Conservation (phyloP, 2,329 filamentous ascomycete genomes). For the Pyrenophora teres region DNA sequence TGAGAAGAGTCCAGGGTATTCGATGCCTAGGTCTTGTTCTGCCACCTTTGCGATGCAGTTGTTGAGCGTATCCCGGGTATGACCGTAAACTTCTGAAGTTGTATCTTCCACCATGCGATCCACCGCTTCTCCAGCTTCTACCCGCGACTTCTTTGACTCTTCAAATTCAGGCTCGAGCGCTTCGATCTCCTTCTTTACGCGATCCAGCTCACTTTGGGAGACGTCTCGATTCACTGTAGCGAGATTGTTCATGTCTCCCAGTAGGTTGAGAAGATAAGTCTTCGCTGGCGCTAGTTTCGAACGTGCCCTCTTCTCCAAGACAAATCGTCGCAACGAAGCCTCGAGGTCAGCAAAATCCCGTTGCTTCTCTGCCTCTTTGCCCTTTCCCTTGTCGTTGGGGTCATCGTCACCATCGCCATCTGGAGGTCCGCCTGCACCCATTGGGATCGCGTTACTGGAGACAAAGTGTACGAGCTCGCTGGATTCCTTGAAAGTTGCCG, state of each 20-base stretch:
- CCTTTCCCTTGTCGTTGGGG: slow-evolving; percentile 64
- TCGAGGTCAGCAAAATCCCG: slow-evolving; percentile 90
- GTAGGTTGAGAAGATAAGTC: slow-evolving; percentile 91
- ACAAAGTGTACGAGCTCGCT: slow-evolving; percentile 96
- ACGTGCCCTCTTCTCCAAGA: slow-evolving; percentile 90
- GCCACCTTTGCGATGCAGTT: slow-evolving; percentile 77
- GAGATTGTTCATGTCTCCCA: slow-evolving; percentile 82
- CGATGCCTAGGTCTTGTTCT: slow-evolving; percentile 76
- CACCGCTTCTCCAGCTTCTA: slow-evolving; percentile 79
- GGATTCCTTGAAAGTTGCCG: slow-evolving; percentile 89
- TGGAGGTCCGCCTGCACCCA: slow-evolving; percentile 51
- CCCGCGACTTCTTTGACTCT: slow-evolving; percentile 77
- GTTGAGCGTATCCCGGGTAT: slow-evolving; percentile 76
- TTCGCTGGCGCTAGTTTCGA: slow-evolving; percentile 95
- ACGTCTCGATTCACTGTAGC: slow-evolving; percentile 88
- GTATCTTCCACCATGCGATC: slow-evolving; percentile 83
- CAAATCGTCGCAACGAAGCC: slow-evolving; percentile 85
- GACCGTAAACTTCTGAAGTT: slow-evolving; percentile 81
- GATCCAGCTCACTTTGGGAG: slow-evolving; percentile 80
- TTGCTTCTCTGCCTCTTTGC: slow-evolving; percentile 75
- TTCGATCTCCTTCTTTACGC: slow-evolving; percentile 78
- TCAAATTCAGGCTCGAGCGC: slow-evolving; percentile 86
- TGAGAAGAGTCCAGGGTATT: slow-evolving; percentile 82
- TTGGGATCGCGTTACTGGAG: slow-evolving; percentile 92
- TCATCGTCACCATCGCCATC: slow-evolving; percentile 49